phyloP scores from a whole-genome alignment of 345 rosid species.

The Salix exigua region DNA sequence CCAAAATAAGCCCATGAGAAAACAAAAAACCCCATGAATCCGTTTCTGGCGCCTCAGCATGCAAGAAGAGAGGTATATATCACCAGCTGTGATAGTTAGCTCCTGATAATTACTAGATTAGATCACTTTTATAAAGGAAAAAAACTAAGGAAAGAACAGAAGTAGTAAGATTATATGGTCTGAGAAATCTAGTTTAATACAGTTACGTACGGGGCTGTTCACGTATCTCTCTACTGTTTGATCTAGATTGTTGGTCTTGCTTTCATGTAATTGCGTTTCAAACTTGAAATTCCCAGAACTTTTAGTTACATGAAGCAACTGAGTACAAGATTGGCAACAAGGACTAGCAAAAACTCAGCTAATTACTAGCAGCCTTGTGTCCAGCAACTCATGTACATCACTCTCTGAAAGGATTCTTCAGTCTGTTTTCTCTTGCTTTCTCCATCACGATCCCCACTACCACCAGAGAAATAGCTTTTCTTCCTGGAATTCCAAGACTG shows the following conservation, averaged over 20 bases:
- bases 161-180: too few relatives aligned
- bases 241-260: too few relatives aligned
- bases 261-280: too few relatives aligned
- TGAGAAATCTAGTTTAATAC: too few relatives aligned
- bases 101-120: background rate
- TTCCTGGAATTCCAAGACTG: background rate
- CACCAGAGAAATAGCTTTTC: background rate
- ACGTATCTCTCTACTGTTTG: too few relatives aligned
- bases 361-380: conserved; percentile 18
- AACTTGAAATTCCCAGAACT: too few relatives aligned
- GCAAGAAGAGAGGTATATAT: background rate
- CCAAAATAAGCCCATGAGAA: background rate
- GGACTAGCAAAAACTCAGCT: too few relatives aligned
- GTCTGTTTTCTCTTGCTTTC: conserved; percentile 15
- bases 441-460: background rate
- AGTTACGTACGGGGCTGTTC: too few relatives aligned
- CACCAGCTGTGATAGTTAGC: background rate
- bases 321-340: background rate
- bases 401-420: conserved; percentile 34
- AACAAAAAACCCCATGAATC: background rate
- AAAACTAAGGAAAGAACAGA: too few relatives aligned
- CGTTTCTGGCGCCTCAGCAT: background rate
- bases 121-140: background rate
- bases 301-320: too few relatives aligned
- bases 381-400: conserved; percentile 49